Base-by-base conservation (phyloP, 257 asterid species). In the Ilex aquifolium region DNA sequence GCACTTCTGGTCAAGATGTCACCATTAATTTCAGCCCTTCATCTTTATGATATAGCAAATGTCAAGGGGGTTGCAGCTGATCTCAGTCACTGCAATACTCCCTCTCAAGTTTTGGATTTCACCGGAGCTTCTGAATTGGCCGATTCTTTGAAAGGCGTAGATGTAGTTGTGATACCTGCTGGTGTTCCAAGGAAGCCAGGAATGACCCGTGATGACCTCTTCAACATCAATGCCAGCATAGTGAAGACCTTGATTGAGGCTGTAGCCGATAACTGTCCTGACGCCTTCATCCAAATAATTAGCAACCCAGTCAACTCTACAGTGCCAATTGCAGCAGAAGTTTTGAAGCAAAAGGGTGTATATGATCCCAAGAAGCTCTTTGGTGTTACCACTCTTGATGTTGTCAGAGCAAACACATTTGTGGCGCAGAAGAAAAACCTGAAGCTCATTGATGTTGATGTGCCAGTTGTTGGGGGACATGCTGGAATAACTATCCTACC, bases 101-200 rank as follows among this genome's bases (percentile, higher is more conserved):
- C 96, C 6, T 82, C 96, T 32, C 72, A 71, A 75, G 91, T 89
- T 54, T 65, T 76, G 0, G 93, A 76, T 72, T 86, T 84, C 58
- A 89, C 94, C 0, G 96, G 95, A 40, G 86, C 77, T 48, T 69
- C 83, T 46, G 91, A 89, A 54, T 70, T 89, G 72, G 83, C 86
- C 5, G 66, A 69, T 65, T 84, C 85, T 77, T 72, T 89, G 81
- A 81, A 81, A 77, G 95, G 60, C 29, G 95, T 60, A 6, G 60
- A 89, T 52, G 94, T 87, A 40, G 95, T 87, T 6, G 91, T 90
- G 59, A 83, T 90, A 63, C 95, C 94, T 13, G 97, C 95, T 54
- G 97, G 97, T 58, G 94, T 90, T 65, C 91, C 91, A 0, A 81
- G 97, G 65, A 89, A 89, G 74, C 95, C 95, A 0, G 97, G 97